Evolutionary conservation across 1,139 yeast species (phyloP).

Genomic region (Lodderomyces elongisporus): DNA sequence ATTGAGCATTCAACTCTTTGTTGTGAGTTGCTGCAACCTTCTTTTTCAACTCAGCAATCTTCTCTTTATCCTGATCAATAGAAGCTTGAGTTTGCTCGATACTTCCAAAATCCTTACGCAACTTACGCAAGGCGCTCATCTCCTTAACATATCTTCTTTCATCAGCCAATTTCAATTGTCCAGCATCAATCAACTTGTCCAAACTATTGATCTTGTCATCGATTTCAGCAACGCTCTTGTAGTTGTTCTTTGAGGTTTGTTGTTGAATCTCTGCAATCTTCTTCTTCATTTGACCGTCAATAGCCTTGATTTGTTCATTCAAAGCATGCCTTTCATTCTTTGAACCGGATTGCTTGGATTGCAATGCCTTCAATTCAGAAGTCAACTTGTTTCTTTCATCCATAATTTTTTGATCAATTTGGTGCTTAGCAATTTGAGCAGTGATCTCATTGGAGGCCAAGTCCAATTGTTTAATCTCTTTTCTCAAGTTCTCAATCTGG

Average conservation of each 20-base stretch:
- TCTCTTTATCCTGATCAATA: slow-evolving; percentile 75
- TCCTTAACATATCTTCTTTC: slow-evolving; percentile 86
- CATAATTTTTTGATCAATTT: slow-evolving; percentile 37
- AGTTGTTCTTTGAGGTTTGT: slow-evolving; percentile 64
- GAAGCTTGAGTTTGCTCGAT: slow-evolving; percentile 72
- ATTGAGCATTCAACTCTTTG: slow-evolving; percentile 55
- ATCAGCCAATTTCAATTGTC: slow-evolving; percentile 81
- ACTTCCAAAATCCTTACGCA: slow-evolving; percentile 72
- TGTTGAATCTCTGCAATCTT: slow-evolving; percentile 71
- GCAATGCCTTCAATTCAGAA: slow-evolving; percentile 57
- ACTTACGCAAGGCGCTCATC: slow-evolving; percentile 76
- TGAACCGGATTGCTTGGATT: slow-evolving; percentile 63
- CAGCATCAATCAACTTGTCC: slow-evolving; percentile 74
- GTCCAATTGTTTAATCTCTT: slow-evolving; percentile 70
- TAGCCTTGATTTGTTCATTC: slow-evolving; percentile 65
- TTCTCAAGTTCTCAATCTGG: slow-evolving; percentile 54
- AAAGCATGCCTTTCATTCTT: slow-evolving; percentile 66
- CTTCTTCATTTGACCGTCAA: slow-evolving; percentile 71
- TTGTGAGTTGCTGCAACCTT: slow-evolving; percentile 59
- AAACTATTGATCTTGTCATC: slow-evolving; percentile 66
- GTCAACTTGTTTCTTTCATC: slow-evolving; percentile 64
- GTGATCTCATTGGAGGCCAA: slow-evolving; percentile 37
- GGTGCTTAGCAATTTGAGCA: slow-evolving; percentile 40
- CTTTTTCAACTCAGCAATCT: slow-evolving; percentile 72
- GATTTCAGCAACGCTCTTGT: slow-evolving; percentile 72